phyloP scores from a whole-genome alignment of 1,284 basidiomycete genomes.

The Neolentinus lepideus region DNA sequence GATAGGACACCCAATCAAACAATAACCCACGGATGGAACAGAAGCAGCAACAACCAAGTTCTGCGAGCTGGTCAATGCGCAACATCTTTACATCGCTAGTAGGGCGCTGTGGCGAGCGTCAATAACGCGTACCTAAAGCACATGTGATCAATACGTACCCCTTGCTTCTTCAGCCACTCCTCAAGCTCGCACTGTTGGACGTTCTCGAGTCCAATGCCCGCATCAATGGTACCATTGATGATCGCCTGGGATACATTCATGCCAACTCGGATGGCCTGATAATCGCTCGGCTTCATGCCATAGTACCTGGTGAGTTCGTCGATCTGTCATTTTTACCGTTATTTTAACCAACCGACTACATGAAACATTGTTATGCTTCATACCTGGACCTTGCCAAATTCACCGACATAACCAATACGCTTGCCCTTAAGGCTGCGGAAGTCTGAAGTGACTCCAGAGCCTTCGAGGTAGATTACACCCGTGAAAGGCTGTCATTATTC shows the following conservation, averaged over 20 bases:
- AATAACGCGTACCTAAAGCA: neutral
- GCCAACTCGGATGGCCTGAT: neutral
- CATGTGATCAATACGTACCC: neutral
- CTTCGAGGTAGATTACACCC: neutral
- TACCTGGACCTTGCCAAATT: neutral
- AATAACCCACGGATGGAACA: neutral
- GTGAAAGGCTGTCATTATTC: constrained; percentile 1
- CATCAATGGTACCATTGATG: neutral
- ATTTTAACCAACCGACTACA: no score
- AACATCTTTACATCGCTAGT: neutral
- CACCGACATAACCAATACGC: neutral
- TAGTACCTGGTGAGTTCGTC: neutral
- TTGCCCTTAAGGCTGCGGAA: neutral
- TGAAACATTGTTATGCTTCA: neutral
- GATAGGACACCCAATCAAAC: neutral
- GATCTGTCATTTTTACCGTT: no score
- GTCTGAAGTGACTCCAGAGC: neutral
- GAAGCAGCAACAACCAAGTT: neutral
- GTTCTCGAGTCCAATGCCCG: neutral
- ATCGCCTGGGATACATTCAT: neutral
- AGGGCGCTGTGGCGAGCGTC: neutral
- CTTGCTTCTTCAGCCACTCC: neutral
- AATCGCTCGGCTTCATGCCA: neutral
- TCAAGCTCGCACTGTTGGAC: neutral
- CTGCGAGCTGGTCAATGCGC: neutral